Conservation (phyloP, 2,329 filamentous ascomycete genomes). For the Fulvia fulva region DNA sequence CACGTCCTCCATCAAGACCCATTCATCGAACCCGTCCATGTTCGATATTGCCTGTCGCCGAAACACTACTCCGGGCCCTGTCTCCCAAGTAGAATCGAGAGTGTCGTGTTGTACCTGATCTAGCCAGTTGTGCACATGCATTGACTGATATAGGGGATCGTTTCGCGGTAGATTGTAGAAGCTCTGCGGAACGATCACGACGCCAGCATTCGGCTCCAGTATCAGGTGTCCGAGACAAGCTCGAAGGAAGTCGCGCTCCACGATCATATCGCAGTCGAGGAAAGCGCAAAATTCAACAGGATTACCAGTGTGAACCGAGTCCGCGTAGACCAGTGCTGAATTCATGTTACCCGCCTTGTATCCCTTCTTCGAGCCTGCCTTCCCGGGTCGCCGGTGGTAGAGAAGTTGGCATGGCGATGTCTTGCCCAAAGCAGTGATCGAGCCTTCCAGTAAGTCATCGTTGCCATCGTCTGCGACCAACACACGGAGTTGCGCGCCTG, state of each 20-base stretch:
- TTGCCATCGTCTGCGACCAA: constrained; percentile 41
- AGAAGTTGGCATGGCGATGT: constrained; percentile 13
- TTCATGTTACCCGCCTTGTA: constrained; percentile 65
- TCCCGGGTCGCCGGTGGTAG: constrained; percentile 42
- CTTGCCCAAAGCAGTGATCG: constrained; percentile 37
- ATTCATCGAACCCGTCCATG: constrained; percentile 9
- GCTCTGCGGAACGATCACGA: constrained; percentile 34
- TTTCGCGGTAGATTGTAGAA: constrained; percentile 14
- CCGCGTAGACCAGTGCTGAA: constrained; percentile 41
- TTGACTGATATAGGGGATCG: constrained; percentile 10
- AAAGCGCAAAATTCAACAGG: constrained; percentile 56
- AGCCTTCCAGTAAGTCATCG: constrained; percentile 33
- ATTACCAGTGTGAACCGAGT: background rate
- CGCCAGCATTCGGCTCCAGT: constrained; percentile 40
- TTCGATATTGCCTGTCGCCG: constrained; percentile 6
- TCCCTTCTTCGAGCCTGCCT: constrained; percentile 38
- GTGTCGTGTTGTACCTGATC: constrained; percentile 2
- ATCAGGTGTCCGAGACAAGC: constrained; percentile 42
- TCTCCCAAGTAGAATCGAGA: constrained; percentile 3
- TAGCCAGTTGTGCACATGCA: constrained; percentile 5
- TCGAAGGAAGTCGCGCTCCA: constrained; percentile 58
- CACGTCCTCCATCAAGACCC: constrained; percentile 7
- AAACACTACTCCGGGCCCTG: constrained; percentile 7
- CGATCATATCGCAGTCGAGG: constrained; percentile 66
- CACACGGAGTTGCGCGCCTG: constrained; percentile 35